phyloP scores from a whole-genome alignment of 2,329 filamentous ascomycete species.

The Alternaria triticina region DNA sequence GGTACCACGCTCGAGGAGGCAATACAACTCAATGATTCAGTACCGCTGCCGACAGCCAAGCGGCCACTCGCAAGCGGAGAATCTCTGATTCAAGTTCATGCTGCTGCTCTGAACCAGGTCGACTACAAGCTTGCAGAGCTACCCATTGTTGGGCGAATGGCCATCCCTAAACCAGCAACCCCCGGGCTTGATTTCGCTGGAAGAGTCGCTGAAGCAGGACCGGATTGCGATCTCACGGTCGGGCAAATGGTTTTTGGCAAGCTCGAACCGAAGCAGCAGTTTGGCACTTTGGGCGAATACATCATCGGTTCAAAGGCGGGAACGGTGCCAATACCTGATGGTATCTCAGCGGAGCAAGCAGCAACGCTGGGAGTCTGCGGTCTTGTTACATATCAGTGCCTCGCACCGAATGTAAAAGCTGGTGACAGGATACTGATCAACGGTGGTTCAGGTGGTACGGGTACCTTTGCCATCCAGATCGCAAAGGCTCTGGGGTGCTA shows the following conservation, averaged over 20 bases:
- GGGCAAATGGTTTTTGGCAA: constrained; percentile 32
- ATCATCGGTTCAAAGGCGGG: constrained; percentile 24
- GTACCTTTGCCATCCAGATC: constrained; percentile 66
- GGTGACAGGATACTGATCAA: constrained; percentile 65
- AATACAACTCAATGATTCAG: constrained; percentile 14
- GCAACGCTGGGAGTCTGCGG: constrained; percentile 30
- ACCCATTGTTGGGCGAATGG: constrained; percentile 21
- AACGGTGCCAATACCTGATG: constrained; percentile 23
- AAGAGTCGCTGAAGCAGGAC: constrained; percentile 10
- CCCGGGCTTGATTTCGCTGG: constrained; percentile 31
- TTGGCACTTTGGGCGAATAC: constrained; percentile 28
- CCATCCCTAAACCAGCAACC: constrained; percentile 29
- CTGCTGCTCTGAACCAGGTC: constrained; percentile 31
- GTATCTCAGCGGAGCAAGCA: constrained; percentile 15
- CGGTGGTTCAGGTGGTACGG: constrained; percentile 66
- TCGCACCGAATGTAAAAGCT: constrained; percentile 26
- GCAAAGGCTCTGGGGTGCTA: constrained; percentile 64
- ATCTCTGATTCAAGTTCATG: constrained; percentile 21
- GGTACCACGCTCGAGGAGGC: constrained; percentile 18
- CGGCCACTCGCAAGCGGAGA: constrained; percentile 14
- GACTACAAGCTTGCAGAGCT: constrained; percentile 32
- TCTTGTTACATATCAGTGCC: constrained; percentile 28
- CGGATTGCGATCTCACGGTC: constrained; percentile 8
- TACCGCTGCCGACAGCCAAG: constrained; percentile 5
- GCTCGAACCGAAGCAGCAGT: constrained; percentile 30